Base-by-base conservation (phyloP, 371 early-diverging fungal species). In the Umbelopsis sp. region DNA sequence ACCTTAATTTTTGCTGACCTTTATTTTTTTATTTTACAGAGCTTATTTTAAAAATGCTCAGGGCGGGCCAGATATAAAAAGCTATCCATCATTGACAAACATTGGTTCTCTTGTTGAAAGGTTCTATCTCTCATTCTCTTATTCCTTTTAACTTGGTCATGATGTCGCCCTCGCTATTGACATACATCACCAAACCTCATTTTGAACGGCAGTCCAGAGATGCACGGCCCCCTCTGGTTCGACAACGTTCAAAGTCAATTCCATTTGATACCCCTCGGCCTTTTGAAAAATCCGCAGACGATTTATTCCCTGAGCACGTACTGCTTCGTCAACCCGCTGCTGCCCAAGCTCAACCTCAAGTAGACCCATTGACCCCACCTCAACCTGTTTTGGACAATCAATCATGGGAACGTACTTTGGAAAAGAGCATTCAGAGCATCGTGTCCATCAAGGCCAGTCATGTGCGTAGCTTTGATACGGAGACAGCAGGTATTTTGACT, bases 381-480 rank as follows among this genome's bases (percentile, higher is more conserved):
- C 57, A 57, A 18, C 57, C 57, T 35, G n/a, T 57, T 57, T n/a
- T 57, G 57, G 57, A 57, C 57, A 35, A 76, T 5, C 73, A 74
- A 35, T 80, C 86, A 14, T 94, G 95, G 94, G 89, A 93, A 76
- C 79, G 77, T 10, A 93, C 92, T 7, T 74, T 95, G 37, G 90
- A 93, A 74, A 78, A 76, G 25, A 89, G 92, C n/a, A 89, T 93
- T 63, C 85, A 82, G 48, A 85, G 94, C 25, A 93, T 96, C 67
- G 93, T 97, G 14, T 91, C 93, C 24, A 92, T 97, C 69, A 86
- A 91, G 57, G 93, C 93, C 29, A 91, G 89, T 63, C 92, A 93
- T 75, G 93, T 93, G 64, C 82, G 91, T 22, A 88, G 93, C 38
- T 96, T 97, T 75, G 97, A 96, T 77, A 95, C 96, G 0, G 95